A percentile compares a stretch with the other conserved stretches of the same genome.
Evolutionary conservation across 2,329 filamentous ascomycete genomes (phyloP).

Genomic region (Diaporthe citriasiana): DNA sequence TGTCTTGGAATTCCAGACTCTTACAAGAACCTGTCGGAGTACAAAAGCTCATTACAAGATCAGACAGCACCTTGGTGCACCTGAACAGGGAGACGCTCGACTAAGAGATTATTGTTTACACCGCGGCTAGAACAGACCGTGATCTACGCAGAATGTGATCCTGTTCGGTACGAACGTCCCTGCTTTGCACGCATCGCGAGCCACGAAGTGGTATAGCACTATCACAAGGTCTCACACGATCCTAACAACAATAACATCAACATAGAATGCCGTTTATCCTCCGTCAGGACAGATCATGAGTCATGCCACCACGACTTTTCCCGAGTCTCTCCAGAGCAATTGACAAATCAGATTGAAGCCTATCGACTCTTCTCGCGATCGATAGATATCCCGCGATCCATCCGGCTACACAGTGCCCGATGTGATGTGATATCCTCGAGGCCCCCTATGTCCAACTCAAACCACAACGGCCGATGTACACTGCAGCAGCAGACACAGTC

Average conservation of each 20-base stretch:
- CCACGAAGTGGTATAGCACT: not conserved
- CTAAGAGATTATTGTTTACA: not conserved
- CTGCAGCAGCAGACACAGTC: slow-evolving; percentile 9
- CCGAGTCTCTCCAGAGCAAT: not conserved
- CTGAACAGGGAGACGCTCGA: not conserved
- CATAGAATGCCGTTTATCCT: not conserved
- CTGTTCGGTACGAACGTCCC: not conserved
- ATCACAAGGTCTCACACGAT: not conserved
- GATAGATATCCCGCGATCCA: not conserved
- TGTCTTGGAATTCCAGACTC: not conserved
- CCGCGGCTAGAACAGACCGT: no score
- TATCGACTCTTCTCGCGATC: not conserved
- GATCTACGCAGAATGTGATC: not conserved
- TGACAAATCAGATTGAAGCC: not conserved
- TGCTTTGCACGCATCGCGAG: not conserved
- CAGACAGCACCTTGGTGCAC: not conserved
- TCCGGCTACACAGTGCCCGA: slow-evolving; percentile 18
- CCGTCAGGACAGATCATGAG: not conserved
- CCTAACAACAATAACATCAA: not conserved
- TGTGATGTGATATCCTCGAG: not conserved
- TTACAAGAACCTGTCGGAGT: not conserved
- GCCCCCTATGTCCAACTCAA: slow-evolving; percentile 1
- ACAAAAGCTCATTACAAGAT: not conserved
- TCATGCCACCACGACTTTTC: not conserved
- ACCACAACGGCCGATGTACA: not conserved